Percentiles rank a stretch among this genome's conserved stretches.
These are phyloP conservation scores for Lachnellula hyalina DNA, from an alignment of 2,329 filamentous ascomycete species.

Conservation along the genomic window DNA sequence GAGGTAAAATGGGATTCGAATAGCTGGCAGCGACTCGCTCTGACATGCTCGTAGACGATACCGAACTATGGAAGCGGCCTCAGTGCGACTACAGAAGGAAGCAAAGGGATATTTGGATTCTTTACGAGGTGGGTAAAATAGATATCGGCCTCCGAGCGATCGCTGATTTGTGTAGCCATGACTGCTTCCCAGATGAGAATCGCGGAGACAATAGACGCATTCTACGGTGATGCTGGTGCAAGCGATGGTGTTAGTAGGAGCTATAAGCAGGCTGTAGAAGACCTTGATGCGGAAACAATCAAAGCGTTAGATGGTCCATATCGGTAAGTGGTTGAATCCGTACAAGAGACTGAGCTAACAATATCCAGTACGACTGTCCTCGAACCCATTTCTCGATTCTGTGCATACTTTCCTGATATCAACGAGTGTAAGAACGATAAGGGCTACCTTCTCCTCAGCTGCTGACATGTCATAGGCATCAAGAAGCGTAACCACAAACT, in stretches of 20 bases:
- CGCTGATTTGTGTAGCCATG: constrained; percentile 62
- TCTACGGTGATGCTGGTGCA: constrained; percentile 94
- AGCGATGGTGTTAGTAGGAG: constrained; percentile 92
- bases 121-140: constrained; percentile 60
- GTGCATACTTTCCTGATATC: constrained; percentile 97
- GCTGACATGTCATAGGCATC: constrained; percentile 57
- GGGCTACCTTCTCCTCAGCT: constrained; percentile 8
- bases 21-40: background rate
- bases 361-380: constrained; percentile 72
- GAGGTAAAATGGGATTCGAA: constrained; percentile 46
- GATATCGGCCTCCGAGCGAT: background rate
- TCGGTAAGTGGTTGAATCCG: constrained; percentile 46
- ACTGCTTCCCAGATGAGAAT: constrained; percentile 99
- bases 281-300: constrained; percentile 96
- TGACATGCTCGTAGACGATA: constrained; percentile 61
- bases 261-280: constrained; percentile 98
- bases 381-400: constrained; percentile 93
- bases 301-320: constrained; percentile 97
- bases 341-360: constrained; percentile 12
- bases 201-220: constrained; percentile 97
- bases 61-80: constrained; percentile 93
- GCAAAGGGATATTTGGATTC: constrained; percentile 97
- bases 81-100: constrained; percentile 89
- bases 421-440: constrained; percentile 71
- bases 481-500: constrained; percentile 99